Conservation (phyloP, 2,329 filamentous ascomycete genomes). For the Claviceps sp. region DNA sequence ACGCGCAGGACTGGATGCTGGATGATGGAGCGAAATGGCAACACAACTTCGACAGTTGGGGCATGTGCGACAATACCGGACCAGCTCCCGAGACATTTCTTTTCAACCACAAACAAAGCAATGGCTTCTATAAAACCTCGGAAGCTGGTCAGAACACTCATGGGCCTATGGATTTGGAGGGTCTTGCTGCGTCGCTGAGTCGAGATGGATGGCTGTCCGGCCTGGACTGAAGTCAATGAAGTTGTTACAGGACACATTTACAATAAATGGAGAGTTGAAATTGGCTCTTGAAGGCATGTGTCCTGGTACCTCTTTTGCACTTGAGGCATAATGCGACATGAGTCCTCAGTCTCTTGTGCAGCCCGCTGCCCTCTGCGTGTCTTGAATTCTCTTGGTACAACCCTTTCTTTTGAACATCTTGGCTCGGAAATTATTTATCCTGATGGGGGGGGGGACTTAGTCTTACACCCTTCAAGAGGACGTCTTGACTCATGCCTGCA, state of each 20-base stretch:
- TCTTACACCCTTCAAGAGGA: no score
- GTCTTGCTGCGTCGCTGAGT: constrained; percentile 18
- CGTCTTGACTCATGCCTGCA: no score
- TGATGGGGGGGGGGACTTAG: no score
- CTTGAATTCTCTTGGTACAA: no score
- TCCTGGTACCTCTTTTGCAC: no score
- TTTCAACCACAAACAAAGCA: constrained; percentile 13
- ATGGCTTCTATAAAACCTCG: constrained; percentile 5
- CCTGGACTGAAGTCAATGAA: constrained; percentile 18
- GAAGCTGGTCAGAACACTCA: constrained; percentile 9
- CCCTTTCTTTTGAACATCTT: no score
- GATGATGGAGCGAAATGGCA: constrained; percentile 46
- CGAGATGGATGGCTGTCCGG: constrained; percentile 22
- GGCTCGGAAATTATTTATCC: no score
- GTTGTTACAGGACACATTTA: neutral
- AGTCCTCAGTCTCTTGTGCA: no score
- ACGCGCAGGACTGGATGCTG: constrained; percentile 44
- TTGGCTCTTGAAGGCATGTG: no score
- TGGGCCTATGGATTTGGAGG: constrained; percentile 17
- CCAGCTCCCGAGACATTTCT: constrained; percentile 17
- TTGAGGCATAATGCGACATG: no score
- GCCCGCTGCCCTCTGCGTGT: no score
- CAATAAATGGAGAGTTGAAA: neutral
- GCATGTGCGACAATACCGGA: constrained; percentile 17
- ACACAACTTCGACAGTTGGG: constrained; percentile 43